Evolutionary conservation across 2,329 filamentous ascomycete genomes (phyloP), one percentile per base, ranked within the genome.

Genomic region (Monascus ruber): DNA sequence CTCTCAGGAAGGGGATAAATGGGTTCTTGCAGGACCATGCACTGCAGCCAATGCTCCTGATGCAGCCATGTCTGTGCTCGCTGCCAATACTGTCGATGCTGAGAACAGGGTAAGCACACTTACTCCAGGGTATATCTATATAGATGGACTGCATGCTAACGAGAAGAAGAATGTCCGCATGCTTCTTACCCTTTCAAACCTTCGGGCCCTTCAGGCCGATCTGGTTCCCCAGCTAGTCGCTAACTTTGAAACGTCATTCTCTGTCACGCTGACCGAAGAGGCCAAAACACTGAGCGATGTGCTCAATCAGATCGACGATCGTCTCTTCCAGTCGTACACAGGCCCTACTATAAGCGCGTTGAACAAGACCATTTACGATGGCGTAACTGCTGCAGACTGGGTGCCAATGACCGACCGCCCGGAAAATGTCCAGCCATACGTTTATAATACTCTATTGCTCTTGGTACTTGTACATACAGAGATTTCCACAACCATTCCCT

Each of bases 381-480:
- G 89, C 44, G 77, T 98, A 45, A 70, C 78, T 11, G 72, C 77
- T 1, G 68, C 81, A 1, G 68, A 72, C 39, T 95, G 88, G 88
- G 72, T 76, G 1, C 81, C 86, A 0, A 58, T 68, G 0, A 65
- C 63, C 4, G 57, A 59, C 45, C 71, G 54, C 25, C 87, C 91
- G 1, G 73, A 76, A 29, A 77, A 89, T 54, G 88, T 91, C 2
- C 79, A 77, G 37, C 82, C 87, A 0, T 98, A 96, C 59, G 78
- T 98, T 44, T 95, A 95, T 65, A 83, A 86, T 47, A 79, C 82
- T 0, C 77, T 98, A 10, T 76, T 98, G 33, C 73, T 74, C 24
- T 77, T 98, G 24, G 91, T 98, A 2, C 79, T 94, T 29, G 82
- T 95, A 1, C 91, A 98, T 65, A 87, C 85, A 0, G 85, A 94